Percentiles rank a stretch among this genome's conserved stretches.
Evolutionary conservation across 257 asterid genomes (phyloP).

Genomic region (Handroanthus guayacan): DNA sequence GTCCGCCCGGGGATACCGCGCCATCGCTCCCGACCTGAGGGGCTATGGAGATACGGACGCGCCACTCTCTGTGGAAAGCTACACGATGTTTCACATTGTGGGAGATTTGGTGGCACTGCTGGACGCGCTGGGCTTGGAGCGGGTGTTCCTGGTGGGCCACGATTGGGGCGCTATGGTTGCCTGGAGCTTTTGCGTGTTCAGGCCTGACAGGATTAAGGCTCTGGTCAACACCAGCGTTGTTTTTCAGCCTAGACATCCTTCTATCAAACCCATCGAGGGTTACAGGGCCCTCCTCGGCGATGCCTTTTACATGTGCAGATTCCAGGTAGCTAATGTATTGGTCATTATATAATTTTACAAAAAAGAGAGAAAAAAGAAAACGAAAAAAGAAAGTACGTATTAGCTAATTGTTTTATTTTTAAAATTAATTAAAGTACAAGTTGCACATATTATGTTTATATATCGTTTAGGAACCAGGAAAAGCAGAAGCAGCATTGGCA

Average conservation of each 20-base stretch:
- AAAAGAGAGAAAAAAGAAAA: too few species aligned
- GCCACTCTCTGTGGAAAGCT: background rate
- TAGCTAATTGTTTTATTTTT: too few species aligned
- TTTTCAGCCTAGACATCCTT: constrained; percentile 29
- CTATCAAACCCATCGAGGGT: background rate
- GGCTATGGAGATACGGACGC: constrained; percentile 44
- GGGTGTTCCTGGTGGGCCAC: too few species aligned
- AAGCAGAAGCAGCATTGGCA: constrained; percentile 21
- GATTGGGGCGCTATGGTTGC: constrained; percentile 25
- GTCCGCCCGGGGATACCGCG: constrained; percentile 39
- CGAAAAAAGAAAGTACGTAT: too few species aligned
- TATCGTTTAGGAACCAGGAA: constrained; percentile 20
- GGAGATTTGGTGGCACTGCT: constrained; percentile 44
- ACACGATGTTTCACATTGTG: constrained; percentile 37
- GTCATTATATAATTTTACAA: too few species aligned
- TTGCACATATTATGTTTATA: too few species aligned
- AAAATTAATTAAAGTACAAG: too few species aligned
- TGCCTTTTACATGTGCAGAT: constrained; percentile 41
- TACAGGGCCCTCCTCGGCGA: constrained; percentile 33
- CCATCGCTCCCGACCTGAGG: constrained; percentile 45
- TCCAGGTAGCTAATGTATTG: constrained; percentile 31
- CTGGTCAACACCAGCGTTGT: constrained; percentile 41
- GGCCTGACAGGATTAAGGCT: constrained; percentile 45
- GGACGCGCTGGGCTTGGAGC: constrained; percentile 20
- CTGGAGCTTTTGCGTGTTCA: constrained; percentile 38